phyloP scores from a whole-genome alignment of 495 filamentous ascomycete genomes.

The Trichoderma orchidacearum region DNA sequence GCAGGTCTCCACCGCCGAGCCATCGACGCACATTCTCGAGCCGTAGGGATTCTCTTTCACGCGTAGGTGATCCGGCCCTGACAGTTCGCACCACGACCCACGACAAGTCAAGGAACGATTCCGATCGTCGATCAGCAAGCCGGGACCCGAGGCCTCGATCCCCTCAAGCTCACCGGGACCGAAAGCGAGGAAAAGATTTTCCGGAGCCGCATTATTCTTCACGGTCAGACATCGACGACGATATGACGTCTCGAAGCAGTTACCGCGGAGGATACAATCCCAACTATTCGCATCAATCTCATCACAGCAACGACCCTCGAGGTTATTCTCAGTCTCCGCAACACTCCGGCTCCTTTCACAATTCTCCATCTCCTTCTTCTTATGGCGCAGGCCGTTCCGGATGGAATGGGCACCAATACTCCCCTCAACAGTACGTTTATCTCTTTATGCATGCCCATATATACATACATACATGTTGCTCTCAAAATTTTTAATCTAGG shows the following conservation, averaged over 20 bases:
- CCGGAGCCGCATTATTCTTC: conserved; percentile 16
- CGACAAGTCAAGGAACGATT: not conserved
- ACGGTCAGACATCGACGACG: conserved; percentile 26
- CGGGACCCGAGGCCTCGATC: not conserved
- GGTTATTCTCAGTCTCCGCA: conserved; percentile 46
- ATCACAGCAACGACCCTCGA: conserved; percentile 25
- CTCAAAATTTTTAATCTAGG: conserved; percentile 5
- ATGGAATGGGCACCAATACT: conserved; percentile 40
- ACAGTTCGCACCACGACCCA: not conserved
- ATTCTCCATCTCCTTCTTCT: conserved; percentile 53
- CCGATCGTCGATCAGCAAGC: not conserved
- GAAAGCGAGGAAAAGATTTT: conserved; percentile 12
- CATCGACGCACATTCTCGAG: not conserved
- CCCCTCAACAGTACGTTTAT: conserved; percentile 44
- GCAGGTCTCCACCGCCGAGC: not conserved
- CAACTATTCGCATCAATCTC: conserved; percentile 15
- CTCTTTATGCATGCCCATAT: not conserved
- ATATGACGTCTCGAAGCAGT: conserved; percentile 25
- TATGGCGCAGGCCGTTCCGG: conserved; percentile 47
- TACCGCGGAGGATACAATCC: conserved; percentile 24
- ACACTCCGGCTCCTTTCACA: conserved; percentile 47
- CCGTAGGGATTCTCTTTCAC: not conserved
- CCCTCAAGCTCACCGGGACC: not conserved
- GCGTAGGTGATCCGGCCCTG: not conserved
- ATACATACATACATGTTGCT: not conserved